Evolutionary conservation across 148 eudicot genomes (phyloP), one percentile per base, ranked within the genome.

Genomic region (Hydrangea macrophylla): DNA sequence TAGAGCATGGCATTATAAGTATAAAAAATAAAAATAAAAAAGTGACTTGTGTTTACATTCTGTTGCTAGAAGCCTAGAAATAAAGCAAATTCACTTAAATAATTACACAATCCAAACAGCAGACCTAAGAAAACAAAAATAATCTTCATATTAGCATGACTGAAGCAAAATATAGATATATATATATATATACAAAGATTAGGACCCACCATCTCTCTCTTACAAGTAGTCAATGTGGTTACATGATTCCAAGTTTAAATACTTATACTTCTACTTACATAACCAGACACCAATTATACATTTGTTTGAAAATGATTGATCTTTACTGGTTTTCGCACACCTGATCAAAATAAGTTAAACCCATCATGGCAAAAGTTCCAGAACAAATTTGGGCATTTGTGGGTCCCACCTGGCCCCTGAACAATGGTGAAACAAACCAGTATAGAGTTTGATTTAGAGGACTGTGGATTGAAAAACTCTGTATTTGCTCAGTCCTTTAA

Each of bases 121-220:
- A 35, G 5, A 35, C 4, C 39, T 35, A 35, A 35, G 39, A 39
- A 7, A 39, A 7, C 8, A 2, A 39, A 39, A 39, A 9, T 7
- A 39, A 3, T 7, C 8, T 39, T 10, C 44, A 39, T 39, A 15
- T 39, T 7, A 39, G 11, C 6, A n/a, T n/a, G n/a, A n/a, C n/a
- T 39, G 26, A 12, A 54, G 36, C 55, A 18, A 64, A 9, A 40
- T n/a, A 55, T 58, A n/a, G 42, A 45, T 59, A 37, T 61, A 57
- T 25, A 2, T 23, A 24, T 6, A 39, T 39, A 39, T 39, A 39
- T 6, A 39, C 44, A 39, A 10, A 39, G 12, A 39, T 10, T 39
- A 15, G 44, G 17, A 9, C 17, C 48, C 11, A 42, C 48, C 48
- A 42, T 42, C 48, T 42, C n/a, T n/a, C n/a, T n/a, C n/a, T n/a